Evolutionary conservation across 371 early-diverging fungal genomes (phyloP).

Genomic region (Circinella minor): DNA sequence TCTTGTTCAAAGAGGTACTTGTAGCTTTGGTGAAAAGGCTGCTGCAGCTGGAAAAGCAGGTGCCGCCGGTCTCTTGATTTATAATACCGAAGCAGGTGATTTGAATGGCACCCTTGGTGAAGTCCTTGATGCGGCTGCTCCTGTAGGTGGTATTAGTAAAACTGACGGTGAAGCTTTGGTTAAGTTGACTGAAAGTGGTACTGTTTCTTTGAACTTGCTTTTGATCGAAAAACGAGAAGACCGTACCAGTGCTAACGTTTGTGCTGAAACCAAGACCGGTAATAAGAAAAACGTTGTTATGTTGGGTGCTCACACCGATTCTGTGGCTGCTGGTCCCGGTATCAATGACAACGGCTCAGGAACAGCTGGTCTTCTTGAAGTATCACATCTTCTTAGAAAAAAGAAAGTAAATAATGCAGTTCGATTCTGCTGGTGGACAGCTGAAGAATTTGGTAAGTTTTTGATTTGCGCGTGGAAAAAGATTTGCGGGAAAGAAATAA

Average conservation of each 20-base stretch:
- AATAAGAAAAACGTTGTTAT: slow-evolving; percentile 22
- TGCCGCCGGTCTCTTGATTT: slow-evolving; percentile 54
- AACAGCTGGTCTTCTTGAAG: slow-evolving; percentile 64
- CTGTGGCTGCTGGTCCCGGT: slow-evolving; percentile 70
- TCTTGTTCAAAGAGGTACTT: slow-evolving; percentile 58
- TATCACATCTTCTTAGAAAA: slow-evolving; percentile 34
- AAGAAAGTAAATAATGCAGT: slow-evolving; percentile 31
- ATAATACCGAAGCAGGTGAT: slow-evolving; percentile 29
- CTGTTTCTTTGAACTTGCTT: slow-evolving; percentile 2
- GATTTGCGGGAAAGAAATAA: too few relatives aligned
- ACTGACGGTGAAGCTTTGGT: slow-evolving; percentile 5
- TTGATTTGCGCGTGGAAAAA: too few relatives aligned
- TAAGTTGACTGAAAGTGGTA: not conserved
- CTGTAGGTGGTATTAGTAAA: slow-evolving; percentile 12
- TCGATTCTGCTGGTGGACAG: slow-evolving; percentile 74
- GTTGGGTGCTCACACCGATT: slow-evolving; percentile 46
- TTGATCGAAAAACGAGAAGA: slow-evolving; percentile 13
- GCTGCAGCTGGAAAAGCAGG: slow-evolving; percentile 40
- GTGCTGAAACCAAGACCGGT: slow-evolving; percentile 26
- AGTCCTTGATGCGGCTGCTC: not conserved
- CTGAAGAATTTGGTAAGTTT: slow-evolving; percentile 52
- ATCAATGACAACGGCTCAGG: slow-evolving; percentile 78
- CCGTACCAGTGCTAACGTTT: slow-evolving; percentile 18
- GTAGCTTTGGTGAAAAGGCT: slow-evolving; percentile 57
- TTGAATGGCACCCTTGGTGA: slow-evolving; percentile 15